phyloP scores from a whole-genome alignment of 2,329 filamentous ascomycete genomes.

The Gyromitra esculenta region DNA sequence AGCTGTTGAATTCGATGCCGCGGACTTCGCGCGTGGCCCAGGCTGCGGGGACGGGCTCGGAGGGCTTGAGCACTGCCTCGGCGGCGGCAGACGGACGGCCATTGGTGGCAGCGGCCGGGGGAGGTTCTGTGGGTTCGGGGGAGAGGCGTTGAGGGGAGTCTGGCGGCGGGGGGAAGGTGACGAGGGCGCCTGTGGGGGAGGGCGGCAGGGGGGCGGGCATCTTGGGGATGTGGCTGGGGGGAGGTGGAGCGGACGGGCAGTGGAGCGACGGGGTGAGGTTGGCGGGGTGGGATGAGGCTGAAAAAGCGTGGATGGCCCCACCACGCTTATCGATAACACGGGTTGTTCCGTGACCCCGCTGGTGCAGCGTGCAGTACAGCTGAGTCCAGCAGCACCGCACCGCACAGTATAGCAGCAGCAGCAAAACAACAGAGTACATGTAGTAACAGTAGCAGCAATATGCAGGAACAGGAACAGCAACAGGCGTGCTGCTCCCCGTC shows the following conservation, averaged over 20 bases:
- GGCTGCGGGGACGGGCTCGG: slow-evolving; percentile 79
- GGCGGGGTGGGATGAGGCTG: slow-evolving; percentile 28
- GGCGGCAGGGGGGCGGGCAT: slow-evolving; percentile 22
- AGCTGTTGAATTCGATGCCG: slow-evolving; percentile 90
- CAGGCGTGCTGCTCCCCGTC: neutral
- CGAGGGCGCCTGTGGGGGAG: slow-evolving; percentile 5
- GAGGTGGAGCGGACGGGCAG: no score
- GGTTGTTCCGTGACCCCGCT: slow-evolving; percentile 3
- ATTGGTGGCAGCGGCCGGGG: neutral
- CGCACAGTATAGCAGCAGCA: neutral
- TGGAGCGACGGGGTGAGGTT: neutral
- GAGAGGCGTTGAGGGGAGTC: slow-evolving; percentile 7
- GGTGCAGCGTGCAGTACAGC: neutral
- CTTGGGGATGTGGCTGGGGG: neutral
- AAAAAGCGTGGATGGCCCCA: neutral
- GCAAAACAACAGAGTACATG: neutral
- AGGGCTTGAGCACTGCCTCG: slow-evolving; percentile 84
- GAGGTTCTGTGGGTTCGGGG: neutral
- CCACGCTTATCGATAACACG: slow-evolving; percentile 19
- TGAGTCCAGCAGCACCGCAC: no score
- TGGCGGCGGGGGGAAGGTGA: slow-evolving; percentile 39
- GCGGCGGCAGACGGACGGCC: slow-evolving; percentile 63
- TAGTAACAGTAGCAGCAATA: neutral
- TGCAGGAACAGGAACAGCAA: neutral
- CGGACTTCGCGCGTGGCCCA: slow-evolving; percentile 75